Base-by-base conservation (phyloP, 176 grass and related monocot species). In the Urochloa ruziziensis region DNA sequence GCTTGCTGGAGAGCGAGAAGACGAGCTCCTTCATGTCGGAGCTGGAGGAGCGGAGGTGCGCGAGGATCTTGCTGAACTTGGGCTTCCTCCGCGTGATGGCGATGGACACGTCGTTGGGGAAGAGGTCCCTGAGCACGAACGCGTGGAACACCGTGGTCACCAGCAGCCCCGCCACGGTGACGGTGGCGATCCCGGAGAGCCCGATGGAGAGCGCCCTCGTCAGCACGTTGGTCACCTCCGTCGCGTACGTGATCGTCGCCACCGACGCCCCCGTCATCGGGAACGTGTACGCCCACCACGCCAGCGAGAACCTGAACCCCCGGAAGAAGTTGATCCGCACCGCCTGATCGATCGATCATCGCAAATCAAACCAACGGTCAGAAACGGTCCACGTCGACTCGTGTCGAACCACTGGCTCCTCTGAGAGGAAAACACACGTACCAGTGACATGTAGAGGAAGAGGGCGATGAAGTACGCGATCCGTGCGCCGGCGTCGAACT, bases 211-310 rank as follows among this genome's bases (percentile, higher is more conserved):
- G 84, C 40, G 93, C 8, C 51, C 52, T 71, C 0, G 93, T 99
- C 24, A 99, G 64, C 59, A 86, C n/a, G 83, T 99, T 99, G 10
- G 83, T 90, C 37, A 96, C 93, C 53, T 48, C 87, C 64, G 77
- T 75, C 25, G 96, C 89, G 87, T 99, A 96, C 10, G 82, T 96
- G 47, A 96, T 94, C 0, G 96, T 94, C 0, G 96, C 96, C 32
- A 99, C 73, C 1, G 96, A 84, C 27, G 88, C 91, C 11, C 86
- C 83, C 16, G 96, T 96, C 93, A 91, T 96, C 21, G 96, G 96
- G 85, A 99, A 99, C 47, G 96, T 98, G 74, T 99, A 99, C 1
- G 96, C 96, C 96, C 96, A 99, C 96, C 96, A 99, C 51, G 96
- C 89, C 73, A 99, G 93, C 34, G 96, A 99, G 89, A 99, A 99